Evolutionary conservation across 2,329 filamentous ascomycete species (phyloP).

Genomic region (Zarea fungicola): DNA sequence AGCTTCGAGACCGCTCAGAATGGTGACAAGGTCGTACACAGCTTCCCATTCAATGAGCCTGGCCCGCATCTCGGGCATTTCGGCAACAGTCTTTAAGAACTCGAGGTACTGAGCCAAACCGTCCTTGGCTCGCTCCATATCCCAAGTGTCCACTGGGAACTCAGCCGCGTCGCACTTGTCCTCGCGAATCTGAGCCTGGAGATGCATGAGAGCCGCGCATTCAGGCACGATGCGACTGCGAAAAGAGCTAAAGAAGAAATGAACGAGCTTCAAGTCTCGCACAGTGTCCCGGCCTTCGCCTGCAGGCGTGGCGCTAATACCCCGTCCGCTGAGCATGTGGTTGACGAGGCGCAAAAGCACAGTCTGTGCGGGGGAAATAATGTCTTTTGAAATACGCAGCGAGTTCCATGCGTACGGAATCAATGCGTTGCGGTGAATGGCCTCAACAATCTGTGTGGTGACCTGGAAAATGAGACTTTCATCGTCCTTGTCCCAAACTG

Average conservation of each 20-base stretch:
- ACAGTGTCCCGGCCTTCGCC: slow-evolving; percentile 46
- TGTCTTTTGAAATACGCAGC: slow-evolving; percentile 88
- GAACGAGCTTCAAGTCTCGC: slow-evolving; percentile 60
- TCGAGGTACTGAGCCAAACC: slow-evolving; percentile 92
- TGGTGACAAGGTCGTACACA: slow-evolving; percentile 78
- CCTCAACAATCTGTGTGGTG: slow-evolving; percentile 92
- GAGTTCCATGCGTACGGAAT: slow-evolving; percentile 91
- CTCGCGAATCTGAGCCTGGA: slow-evolving; percentile 83
- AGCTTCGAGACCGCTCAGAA: slow-evolving; percentile 81
- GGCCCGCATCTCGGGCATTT: slow-evolving; percentile 75
- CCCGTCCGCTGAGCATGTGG: slow-evolving; percentile 69
- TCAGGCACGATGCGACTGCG: slow-evolving; percentile 89
- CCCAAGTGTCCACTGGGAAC: slow-evolving; percentile 92
- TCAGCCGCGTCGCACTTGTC: slow-evolving; percentile 72
- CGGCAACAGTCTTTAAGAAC: slow-evolving; percentile 84
- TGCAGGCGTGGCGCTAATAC: slow-evolving; percentile 36
- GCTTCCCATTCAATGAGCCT: slow-evolving; percentile 90
- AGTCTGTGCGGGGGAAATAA: slow-evolving; percentile 91
- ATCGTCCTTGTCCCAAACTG: slow-evolving; percentile 93
- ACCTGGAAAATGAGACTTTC: slow-evolving; percentile 94
- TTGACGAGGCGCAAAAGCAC: slow-evolving; percentile 87
- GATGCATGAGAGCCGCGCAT: slow-evolving; percentile 87
- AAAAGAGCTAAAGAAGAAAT: slow-evolving; percentile 91
- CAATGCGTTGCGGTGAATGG: slow-evolving; percentile 81
- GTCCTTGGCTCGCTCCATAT: slow-evolving; percentile 95